Evolutionary conservation across 768 basidiomycete species (phyloP).

Genomic region (Lepiota venenata): DNA sequence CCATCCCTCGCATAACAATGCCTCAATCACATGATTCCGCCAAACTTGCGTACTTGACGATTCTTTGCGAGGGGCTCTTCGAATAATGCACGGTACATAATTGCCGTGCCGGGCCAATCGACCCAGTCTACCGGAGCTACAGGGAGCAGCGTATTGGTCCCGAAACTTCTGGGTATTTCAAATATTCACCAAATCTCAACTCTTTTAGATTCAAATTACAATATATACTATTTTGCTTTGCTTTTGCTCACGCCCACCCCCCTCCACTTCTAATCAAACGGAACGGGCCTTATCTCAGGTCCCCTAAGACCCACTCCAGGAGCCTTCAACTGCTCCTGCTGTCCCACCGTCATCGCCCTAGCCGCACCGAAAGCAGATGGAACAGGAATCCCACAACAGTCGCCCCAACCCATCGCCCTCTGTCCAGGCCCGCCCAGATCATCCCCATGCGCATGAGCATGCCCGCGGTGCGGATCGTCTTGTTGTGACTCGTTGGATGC

Average conservation of each 20-base stretch:
- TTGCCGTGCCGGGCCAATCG: too few relatives aligned
- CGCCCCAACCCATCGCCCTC: slow-evolving; percentile 69
- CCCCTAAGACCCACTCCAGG: slow-evolving; percentile 45
- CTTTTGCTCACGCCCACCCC: too few relatives aligned
- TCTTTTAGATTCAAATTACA: neutral
- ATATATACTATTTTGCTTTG: too few relatives aligned
- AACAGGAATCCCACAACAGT: slow-evolving; percentile 89
- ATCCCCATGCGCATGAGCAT: slow-evolving; percentile 41
- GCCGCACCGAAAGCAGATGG: slow-evolving; percentile 82
- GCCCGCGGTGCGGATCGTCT: slow-evolving; percentile 38
- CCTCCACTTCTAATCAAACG: slow-evolving; percentile 67
- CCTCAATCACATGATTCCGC: too few relatives aligned
- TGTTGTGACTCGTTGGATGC: slow-evolving; percentile 6
- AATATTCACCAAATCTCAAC: too few relatives aligned
- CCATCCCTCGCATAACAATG: too few relatives aligned
- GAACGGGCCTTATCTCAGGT: slow-evolving; percentile 70
- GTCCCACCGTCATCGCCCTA: slow-evolving; percentile 25
- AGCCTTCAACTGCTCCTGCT: slow-evolving; percentile 35
- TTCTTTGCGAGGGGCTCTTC: too few relatives aligned
- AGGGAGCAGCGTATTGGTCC: too few relatives aligned
- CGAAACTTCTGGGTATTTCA: too few relatives aligned
- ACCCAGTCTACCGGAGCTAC: too few relatives aligned
- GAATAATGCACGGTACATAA: too few relatives aligned
- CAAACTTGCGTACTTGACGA: too few relatives aligned
- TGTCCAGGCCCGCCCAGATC: slow-evolving; percentile 46